Evolutionary conservation across 2,329 filamentous ascomycete species (phyloP), one percentile per base, ranked within the genome.

Genomic region (Acrocalymma vagum): DNA sequence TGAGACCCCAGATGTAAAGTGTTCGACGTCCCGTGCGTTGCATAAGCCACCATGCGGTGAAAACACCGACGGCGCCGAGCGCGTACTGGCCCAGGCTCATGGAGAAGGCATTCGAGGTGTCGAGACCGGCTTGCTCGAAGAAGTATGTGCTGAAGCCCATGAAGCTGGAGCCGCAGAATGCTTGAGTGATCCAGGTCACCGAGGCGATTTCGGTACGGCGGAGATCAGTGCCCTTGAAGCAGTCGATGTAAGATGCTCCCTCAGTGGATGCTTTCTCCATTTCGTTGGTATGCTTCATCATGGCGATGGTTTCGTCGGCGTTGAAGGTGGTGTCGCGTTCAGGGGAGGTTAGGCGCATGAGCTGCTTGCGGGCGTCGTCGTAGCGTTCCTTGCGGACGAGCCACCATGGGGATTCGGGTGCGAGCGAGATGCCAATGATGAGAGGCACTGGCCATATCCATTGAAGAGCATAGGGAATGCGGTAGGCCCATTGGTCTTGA

Each of bases 231-330:
- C 90, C 88, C 67, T 80, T 85, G 79, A 95, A 95, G 74, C 90
- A 95, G 67, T 95, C 90, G 55, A 81, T 69, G 70, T 94, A 95
- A 24, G 80, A 84, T 7, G 87, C 82, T 24, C 90, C 90, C 9
- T 75, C 74, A 25, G 59, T 60, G 7, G 89, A 85, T 67, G 82
- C 75, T 62, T 88, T 80, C 66, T 95, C 91, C 10, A 95, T 74
- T 1, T 87, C 86, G 5, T 88, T 91, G 4, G 90, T 95, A 63
- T 94, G 88, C 4, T 90, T 83, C 87, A 95, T 95, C 89, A 95
- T 94, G 56, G 88, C 85, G 46, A 95, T 79, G 0, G 88, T 94
- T 26, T 69, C 58, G 40, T 69, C 59, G 35, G 58, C 55, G 31
- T 67, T 62, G 57, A 65, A 66, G 23, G 85, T 79, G 5, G 55